Conservation (phyloP, 495 filamentous ascomycete species). For the Clavariopsis aquatica region DNA sequence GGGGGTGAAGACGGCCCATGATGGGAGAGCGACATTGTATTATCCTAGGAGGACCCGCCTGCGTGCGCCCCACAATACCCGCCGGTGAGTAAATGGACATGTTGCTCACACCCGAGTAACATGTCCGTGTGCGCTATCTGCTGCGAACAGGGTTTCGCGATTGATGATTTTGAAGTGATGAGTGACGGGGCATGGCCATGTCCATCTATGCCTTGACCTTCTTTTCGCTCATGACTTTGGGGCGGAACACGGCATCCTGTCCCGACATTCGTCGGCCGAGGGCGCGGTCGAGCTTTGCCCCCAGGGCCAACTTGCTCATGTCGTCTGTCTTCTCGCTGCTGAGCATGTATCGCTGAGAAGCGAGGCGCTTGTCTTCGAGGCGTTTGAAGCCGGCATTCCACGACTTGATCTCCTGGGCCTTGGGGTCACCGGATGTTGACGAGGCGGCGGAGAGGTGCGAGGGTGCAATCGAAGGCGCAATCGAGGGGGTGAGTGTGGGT, state of each 20-base stretch:
- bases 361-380: conserved; percentile 85
- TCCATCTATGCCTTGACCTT: conserved; percentile 24
- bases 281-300: conserved; percentile 91
- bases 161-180: neutral
- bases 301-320: conserved; percentile 84
- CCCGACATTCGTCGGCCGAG: conserved; percentile 83
- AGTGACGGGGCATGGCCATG: neutral
- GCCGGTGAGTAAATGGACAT: neutral
- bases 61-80: neutral
- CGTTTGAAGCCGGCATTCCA: conserved; percentile 83
- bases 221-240: conserved; percentile 44
- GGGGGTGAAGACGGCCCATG: neutral
- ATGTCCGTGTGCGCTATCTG: neutral
- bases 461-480: conserved; percentile 54
- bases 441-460: conserved; percentile 51
- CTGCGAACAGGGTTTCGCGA: neutral
- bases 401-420: conserved; percentile 70
- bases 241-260: conserved; percentile 84
- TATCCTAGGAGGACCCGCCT: neutral
- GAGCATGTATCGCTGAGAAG: conserved; percentile 80
- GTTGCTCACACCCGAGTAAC: neutral
- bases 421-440: conserved; percentile 59
- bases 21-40: neutral
- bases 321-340: conserved; percentile 80
- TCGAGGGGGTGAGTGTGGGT: conserved; percentile 69